Conservation (phyloP, 2,329 filamentous ascomycete species). For the Colletotrichum truncatum region DNA sequence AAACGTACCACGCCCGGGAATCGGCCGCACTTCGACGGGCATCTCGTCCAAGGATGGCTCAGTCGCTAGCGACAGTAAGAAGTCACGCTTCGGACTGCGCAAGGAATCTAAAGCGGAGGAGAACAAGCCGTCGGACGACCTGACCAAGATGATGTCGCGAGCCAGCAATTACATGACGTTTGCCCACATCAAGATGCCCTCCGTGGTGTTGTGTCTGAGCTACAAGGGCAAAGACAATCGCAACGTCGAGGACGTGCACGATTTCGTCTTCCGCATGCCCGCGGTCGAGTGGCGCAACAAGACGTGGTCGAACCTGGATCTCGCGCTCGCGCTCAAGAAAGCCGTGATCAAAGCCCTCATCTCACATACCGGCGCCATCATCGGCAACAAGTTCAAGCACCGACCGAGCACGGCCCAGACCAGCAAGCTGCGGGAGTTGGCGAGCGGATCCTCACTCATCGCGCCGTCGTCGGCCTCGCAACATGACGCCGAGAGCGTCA, state of each 20-base stretch:
- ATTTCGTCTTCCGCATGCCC: constrained; percentile 96
- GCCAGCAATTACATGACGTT: constrained; percentile 98
- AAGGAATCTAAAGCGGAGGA: constrained; percentile 59
- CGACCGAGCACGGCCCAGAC: constrained; percentile 83
- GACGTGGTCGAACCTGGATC: constrained; percentile 97
- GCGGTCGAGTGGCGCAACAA: constrained; percentile 97
- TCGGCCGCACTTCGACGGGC: constrained; percentile 58
- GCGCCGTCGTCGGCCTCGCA: constrained; percentile 49
- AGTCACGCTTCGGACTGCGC: constrained; percentile 64
- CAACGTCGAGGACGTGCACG: constrained; percentile 95
- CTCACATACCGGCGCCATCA: constrained; percentile 93
- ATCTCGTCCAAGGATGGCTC: constrained; percentile 52
- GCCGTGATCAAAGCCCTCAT: constrained; percentile 94
- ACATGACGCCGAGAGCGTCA: constrained; percentile 51
- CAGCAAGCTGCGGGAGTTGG: constrained; percentile 82
- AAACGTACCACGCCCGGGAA: constrained; percentile 50
- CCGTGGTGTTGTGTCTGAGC: constrained; percentile 92
- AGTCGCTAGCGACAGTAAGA: constrained; percentile 51
- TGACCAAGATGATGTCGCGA: constrained; percentile 95
- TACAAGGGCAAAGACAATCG: constrained; percentile 97
- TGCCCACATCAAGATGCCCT: constrained; percentile 92
- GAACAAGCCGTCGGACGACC: constrained; percentile 80
- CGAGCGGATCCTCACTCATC: constrained; percentile 77
- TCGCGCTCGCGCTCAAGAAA: constrained; percentile 91
- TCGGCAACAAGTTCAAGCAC: constrained; percentile 96